Base-by-base conservation (phyloP, 768 basidiomycete genomes). In the Lentinula guzmanii region DNA sequence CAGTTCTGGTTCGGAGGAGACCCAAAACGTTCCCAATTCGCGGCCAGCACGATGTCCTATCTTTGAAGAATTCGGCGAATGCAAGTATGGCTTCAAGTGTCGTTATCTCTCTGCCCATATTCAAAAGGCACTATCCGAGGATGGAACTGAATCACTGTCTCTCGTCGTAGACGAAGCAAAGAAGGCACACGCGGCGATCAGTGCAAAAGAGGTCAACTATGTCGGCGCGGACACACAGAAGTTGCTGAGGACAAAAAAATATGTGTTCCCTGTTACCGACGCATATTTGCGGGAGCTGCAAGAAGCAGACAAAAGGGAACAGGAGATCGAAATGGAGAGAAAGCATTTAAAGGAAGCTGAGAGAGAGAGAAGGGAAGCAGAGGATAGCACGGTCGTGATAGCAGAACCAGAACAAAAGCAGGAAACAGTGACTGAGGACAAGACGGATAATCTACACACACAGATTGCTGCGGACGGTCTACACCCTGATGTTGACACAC, bases 71-170 rank as follows among this genome's bases (percentile, higher is more conserved):
- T 78, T 79, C 16, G 94, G 93, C 1, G 82, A 86, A 65, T 97
- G 94, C 75, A 83, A 84, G 78, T 85, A 83, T 66, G 97, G 95
- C 10, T 87, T 91, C 72, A 93, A 94, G 71, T 99, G 97, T 70
- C 86, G 97, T 2, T 97, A 90, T 73, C 81, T 97, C 5, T 88
- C 89, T 11, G 87, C 83, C 3, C 96, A 99, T 71, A 74, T 89
- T 10, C 73, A 69, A 16, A 73, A 74, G 39, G 15, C 37, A 15
- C 1, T 9, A 5, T 13, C 41, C 21, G 55, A 42, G 4, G 76
- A 80, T 35, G 78, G 78, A 15, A 73, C 76, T 13, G 85, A 83
- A 1, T 64, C 72, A 2, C 65, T 83, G 15, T 71, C 71, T 28
- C 68, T 89, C 1, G 62, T 80, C 0, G 74, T 74, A 5, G 85